Evolutionary conservation across 2,329 filamentous ascomycete species (phyloP), one percentile per base, ranked within the genome.

Genomic region (Paecilomyces niveus): DNA sequence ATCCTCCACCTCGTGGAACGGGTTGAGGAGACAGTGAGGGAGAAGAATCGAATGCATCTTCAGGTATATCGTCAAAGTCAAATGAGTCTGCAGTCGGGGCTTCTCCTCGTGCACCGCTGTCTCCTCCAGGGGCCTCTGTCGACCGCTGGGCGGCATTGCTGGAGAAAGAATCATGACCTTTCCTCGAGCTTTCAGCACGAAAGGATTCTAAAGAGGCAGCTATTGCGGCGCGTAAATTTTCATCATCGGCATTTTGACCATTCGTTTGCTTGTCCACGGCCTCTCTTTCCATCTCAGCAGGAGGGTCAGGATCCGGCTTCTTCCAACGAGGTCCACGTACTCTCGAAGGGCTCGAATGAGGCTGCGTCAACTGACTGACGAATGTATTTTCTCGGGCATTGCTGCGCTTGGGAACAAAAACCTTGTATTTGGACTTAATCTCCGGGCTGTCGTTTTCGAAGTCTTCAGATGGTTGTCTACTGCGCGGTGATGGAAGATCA

Each of bases 41-140:
- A 1, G 86, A 85, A 55, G 85, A 85, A 67, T 76, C 74, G 54
- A 92, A 92, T 1, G 87, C 89, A 77, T 91, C 83, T 1, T 83
- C 80, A 0, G 85, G 82, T 54, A 87, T 72, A 61, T 83, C 80
- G 31, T 84, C 81, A 3, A 87, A 68, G 33, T 84, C 78, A 61
- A 71, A 72, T 2, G 65, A 61, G 5, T 45, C 39, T 45, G n/a
- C 7, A 21, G 6, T 18, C 5, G 39, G 39, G 8, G 39, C 15
- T 7, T 39, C 35, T 39, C 15, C 15, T 18, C 15, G 15, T 8
- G 39, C 6, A 8, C 10, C n/a, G n/a, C 54, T 57, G 21, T 56
- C 50, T 10, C 29, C 54, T 35, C 57, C 51, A 11, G 59, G 35
- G 8, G 39, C 22, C 2, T 21, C 22, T 7, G 39, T 22, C 13